Base-by-base conservation (phyloP, 139 green algal genomes). In the Edaphochlamys debaryana region DNA sequence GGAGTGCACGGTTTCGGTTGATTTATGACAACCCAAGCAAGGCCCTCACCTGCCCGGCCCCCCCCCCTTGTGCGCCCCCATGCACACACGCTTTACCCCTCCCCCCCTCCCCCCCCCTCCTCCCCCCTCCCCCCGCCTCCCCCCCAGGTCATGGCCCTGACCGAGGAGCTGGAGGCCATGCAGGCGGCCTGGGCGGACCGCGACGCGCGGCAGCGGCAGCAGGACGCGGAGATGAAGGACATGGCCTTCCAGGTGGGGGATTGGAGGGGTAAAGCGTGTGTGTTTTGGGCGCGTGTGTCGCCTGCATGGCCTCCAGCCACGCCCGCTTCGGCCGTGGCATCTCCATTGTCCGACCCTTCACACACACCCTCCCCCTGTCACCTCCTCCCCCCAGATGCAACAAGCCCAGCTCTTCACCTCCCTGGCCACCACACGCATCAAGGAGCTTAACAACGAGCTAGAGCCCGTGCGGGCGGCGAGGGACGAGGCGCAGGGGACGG, bases 131-230 rank as follows among this genome's bases (percentile, higher is more conserved):
- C 25, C 50, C 36, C n/a, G n/a, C n/a, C 52, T 3, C 71, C 4
- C 11, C 4, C 50, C 4, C 76, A 82, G 76, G 78, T 76, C 4
- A 76, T 84, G 66, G 85, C 67, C 0, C 67, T 89, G 40, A 71
- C 32, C 1, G 79, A 89, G 60, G 85, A 89, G 79, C 79, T 89
- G 72, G 54, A 80, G 32, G 79, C 85, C 1, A 89, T 89, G 85
- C 79, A 89, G 42, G 67, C 27, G 30, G 85, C 85, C 32, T 89
- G 85, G 85, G 78, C 71, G 25, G 85, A 89, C 50, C 71, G 85
- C 13, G 85, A 89, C 56, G 66, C 80, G 32, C 79, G 79, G 54
- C 85, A 89, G 64, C 79, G 85, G 17, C 52, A 87, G 71, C 54
- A 78, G 79, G 79, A 86, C 60, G 63, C 63, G 0, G 79, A 89